Conservation (phyloP, 805 yeast species). For the Myxozyma sirexii region DNA sequence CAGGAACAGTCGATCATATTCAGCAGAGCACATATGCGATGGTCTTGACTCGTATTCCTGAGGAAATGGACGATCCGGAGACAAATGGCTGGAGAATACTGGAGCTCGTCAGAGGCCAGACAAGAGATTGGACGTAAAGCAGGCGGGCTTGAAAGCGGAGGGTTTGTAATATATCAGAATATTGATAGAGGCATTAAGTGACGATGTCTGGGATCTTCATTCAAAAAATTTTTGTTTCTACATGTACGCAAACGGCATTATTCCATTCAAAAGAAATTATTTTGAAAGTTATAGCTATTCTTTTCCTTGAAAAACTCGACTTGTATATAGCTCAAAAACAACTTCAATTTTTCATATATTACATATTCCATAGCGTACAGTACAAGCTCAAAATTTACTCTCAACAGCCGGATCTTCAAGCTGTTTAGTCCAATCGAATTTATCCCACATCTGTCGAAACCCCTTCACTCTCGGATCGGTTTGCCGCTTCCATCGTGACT, state of each 20-base stretch:
- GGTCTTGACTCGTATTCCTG: constrained; percentile 92
- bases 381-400: not conserved
- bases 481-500: constrained; percentile 39
- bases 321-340: not conserved
- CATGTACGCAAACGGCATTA: no score
- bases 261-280: no score
- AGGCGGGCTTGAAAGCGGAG: no score
- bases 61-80: constrained; percentile 81
- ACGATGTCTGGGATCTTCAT: no score
- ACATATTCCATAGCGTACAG: not conserved
- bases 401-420: constrained; percentile 14
- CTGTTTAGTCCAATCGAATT: constrained; percentile 42
- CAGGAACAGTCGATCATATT: constrained; percentile 93
- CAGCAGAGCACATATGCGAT: constrained; percentile 92
- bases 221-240: no score
- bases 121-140: constrained; percentile 70
- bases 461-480: constrained; percentile 41
- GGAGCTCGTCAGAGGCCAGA: constrained; percentile 92
- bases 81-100: constrained; percentile 97
- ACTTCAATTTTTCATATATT: not conserved
- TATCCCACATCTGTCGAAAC: constrained; percentile 45
- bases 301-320: not conserved
- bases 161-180: no score
- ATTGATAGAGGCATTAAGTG: no score
- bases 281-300: not conserved